Evolutionary conservation across 2,329 filamentous ascomycete species (phyloP).

Genomic region (Aureobasidium sp.): DNA sequence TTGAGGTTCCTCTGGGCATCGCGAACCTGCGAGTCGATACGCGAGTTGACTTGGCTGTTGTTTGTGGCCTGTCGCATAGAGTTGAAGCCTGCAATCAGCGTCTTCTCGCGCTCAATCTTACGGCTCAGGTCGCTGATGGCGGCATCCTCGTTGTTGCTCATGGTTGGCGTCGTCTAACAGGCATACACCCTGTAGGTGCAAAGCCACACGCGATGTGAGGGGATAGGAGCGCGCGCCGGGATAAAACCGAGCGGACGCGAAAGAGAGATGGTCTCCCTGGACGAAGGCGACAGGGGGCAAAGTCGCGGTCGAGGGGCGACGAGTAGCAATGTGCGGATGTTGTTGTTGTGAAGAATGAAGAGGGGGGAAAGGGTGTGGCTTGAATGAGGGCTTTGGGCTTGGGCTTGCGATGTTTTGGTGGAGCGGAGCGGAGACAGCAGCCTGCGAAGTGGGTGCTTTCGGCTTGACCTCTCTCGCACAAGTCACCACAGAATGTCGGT

Average conservation of each 20-base stretch:
- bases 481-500: neutral
- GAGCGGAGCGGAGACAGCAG: neutral
- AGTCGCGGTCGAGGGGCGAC: neutral
- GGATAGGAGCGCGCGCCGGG: constrained; percentile 1
- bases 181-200: neutral
- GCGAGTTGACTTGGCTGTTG: constrained; percentile 83
- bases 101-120: constrained; percentile 98
- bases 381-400: neutral
- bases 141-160: constrained; percentile 49
- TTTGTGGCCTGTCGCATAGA: constrained; percentile 93
- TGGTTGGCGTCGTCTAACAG: constrained; percentile 34
- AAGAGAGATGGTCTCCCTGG: neutral
- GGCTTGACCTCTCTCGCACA: neutral
- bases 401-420: neutral
- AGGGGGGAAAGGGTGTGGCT: neutral
- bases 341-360: neutral
- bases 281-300: neutral
- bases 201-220: constrained; percentile 3
- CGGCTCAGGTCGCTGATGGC: constrained; percentile 74
- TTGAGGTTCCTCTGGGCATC: constrained; percentile 89
- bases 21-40: constrained; percentile 88
- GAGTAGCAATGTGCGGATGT: neutral
- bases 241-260: constrained; percentile 5
- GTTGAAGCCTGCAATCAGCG: constrained; percentile 87
- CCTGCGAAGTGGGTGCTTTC: neutral